Evolutionary conservation across 2,329 filamentous ascomycete genomes (phyloP).

Genomic region (Aspergillus vadensis): DNA sequence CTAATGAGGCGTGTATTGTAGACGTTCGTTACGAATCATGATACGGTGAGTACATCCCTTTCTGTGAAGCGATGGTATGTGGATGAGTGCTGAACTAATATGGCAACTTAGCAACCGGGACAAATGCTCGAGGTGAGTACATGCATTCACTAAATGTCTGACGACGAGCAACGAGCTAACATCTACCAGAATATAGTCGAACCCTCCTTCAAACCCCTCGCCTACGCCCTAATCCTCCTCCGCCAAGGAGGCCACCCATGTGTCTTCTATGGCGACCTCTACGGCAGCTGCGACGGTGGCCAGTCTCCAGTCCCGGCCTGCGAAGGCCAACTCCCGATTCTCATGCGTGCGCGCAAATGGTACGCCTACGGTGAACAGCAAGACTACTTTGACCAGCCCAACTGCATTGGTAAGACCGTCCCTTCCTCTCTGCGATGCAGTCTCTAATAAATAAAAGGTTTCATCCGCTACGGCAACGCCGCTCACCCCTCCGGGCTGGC

Average conservation of each 20-base stretch:
- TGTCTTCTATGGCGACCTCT: conserved; percentile 14
- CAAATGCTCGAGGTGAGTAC: conserved; percentile 17
- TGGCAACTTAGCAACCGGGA: conserved; percentile 14
- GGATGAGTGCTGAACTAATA: background rate
- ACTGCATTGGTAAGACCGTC: conserved; percentile 4
- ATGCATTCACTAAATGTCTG: conserved; percentile 28
- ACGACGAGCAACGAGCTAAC: no score
- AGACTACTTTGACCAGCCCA: conserved; percentile 10
- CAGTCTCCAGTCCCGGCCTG: background rate
- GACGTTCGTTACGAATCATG: conserved; percentile 72
- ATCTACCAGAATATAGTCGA: background rate
- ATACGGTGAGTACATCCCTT: conserved; percentile 52
- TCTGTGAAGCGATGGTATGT: no score
- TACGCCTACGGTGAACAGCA: conserved; percentile 13
- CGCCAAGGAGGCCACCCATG: conserved; percentile 10
- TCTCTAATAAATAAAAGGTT: conserved; percentile 38
- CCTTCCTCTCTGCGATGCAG: background rate
- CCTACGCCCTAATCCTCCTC: conserved; percentile 12
- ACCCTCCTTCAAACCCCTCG: conserved; percentile 8
- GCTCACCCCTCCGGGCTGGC: conserved; percentile 55
- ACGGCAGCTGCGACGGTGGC: conserved; percentile 6
- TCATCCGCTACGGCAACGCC: conserved; percentile 54
- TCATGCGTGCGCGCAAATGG: background rate
- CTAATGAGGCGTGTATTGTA: conserved; percentile 48
- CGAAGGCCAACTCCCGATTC: conserved; percentile 1